Percentiles rank a stretch among this genome's conserved stretches.
phyloP scores from a whole-genome alignment of 164 flowering plant species.

The Nymphaea thermarum region DNA sequence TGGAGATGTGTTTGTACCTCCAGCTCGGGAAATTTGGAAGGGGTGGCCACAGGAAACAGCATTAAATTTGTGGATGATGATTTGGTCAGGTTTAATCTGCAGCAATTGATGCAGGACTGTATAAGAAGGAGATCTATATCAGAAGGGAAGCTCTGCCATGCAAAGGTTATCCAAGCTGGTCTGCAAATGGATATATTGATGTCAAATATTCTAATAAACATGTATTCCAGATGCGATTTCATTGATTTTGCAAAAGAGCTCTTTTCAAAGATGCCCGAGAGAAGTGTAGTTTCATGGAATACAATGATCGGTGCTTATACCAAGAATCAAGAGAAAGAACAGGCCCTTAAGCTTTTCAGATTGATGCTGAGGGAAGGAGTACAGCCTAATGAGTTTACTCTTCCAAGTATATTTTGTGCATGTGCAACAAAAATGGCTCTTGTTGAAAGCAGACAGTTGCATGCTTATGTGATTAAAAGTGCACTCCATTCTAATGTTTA shows the following conservation, averaged over 20 bases:
- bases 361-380: slow-evolving; percentile 44
- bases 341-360: slow-evolving; percentile 41
- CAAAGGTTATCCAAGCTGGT: slow-evolving; percentile 26
- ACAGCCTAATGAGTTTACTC: slow-evolving; percentile 40
- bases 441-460: slow-evolving; percentile 57
- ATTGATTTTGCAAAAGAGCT: slow-evolving; percentile 40
- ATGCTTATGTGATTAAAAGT: slow-evolving; percentile 54
- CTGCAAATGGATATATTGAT: slow-evolving; percentile 24
- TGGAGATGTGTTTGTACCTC: not conserved
- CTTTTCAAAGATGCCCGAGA: slow-evolving; percentile 50
- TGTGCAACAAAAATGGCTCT: slow-evolving; percentile 49
- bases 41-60: not conserved
- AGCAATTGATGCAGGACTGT: slow-evolving; percentile 36
- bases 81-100: slow-evolving; percentile 12
- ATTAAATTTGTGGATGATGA: not conserved
- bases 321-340: slow-evolving; percentile 29
- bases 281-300: slow-evolving; percentile 76
- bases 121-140: slow-evolving; percentile 24
- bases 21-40: not conserved
- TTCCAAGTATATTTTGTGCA: slow-evolving; percentile 70
- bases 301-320: slow-evolving; percentile 56
- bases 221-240: slow-evolving; percentile 63
- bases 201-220: slow-evolving; percentile 62
- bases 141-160: slow-evolving; percentile 57
- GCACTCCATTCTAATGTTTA: slow-evolving; percentile 34